A percentile compares a stretch with the other conserved stretches of the same genome.
Conservation (phyloP, 202 grass and related monocot genomes). For the Alloteropsis angusta region DNA sequence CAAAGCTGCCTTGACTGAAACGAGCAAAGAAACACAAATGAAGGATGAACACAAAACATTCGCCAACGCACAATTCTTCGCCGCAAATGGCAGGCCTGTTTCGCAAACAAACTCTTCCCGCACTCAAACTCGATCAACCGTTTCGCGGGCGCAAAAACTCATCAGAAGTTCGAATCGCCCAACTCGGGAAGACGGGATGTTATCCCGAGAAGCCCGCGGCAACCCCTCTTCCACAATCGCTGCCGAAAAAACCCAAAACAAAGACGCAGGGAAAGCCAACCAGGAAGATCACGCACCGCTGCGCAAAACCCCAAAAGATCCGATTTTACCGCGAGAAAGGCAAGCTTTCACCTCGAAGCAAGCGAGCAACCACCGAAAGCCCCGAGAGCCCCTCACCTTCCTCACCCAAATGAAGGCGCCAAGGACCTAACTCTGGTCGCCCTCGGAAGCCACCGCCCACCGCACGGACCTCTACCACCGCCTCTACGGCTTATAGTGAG, state of each 20-base stretch:
- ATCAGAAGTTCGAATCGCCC: background rate
- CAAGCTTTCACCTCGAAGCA: slow-evolving; percentile 12
- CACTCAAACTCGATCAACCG: background rate
- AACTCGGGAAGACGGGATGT: background rate
- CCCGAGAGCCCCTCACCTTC: slow-evolving; percentile 22
- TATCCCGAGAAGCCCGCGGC: background rate
- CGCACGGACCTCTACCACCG: background rate
- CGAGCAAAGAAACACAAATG: background rate
- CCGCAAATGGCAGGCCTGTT: background rate
- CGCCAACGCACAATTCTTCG: background rate
- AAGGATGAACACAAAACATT: background rate
- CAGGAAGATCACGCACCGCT: background rate
- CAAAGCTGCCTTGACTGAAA: background rate
- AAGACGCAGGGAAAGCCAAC: background rate
- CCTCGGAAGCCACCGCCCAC: slow-evolving; percentile 16
- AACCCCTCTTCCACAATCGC: background rate
- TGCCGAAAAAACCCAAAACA: background rate
- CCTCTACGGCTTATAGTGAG: slow-evolving; percentile 9
- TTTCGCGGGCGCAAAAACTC: background rate
- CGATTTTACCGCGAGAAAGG: slow-evolving; percentile 21
- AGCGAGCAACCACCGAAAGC: slow-evolving; percentile 31
- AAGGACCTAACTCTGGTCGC: slow-evolving; percentile 12
- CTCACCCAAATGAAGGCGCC: slow-evolving; percentile 20
- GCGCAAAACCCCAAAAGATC: slow-evolving; percentile 8
- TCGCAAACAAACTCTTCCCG: background rate